These are phyloP conservation scores for Rhodotorula babjevae DNA, from an alignment of 768 basidiomycete genomes.

Conservation along the genomic window DNA sequence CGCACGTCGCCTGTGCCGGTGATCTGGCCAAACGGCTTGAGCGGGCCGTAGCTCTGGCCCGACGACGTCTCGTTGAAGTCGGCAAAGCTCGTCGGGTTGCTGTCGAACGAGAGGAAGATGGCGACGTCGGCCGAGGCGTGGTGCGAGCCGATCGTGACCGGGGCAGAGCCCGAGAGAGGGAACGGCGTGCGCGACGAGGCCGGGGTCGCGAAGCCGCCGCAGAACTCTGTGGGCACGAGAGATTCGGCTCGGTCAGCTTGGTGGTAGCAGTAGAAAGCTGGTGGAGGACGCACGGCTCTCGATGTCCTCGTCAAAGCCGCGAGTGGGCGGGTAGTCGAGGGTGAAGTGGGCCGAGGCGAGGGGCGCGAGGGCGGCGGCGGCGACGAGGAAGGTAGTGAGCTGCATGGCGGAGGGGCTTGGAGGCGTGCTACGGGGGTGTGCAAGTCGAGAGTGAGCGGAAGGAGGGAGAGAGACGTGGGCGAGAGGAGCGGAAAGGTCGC, in stretches of 20 bases:
- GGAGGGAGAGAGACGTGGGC: too few relatives aligned
- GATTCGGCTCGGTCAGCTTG: background rate
- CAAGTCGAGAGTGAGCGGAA: too few relatives aligned
- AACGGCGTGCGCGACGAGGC: constrained; percentile 62
- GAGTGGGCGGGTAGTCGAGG: constrained; percentile 66
- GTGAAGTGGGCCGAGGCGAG: constrained; percentile 70
- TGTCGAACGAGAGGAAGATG: constrained; percentile 49
- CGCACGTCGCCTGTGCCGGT: constrained; percentile 55
- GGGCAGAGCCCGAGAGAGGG: constrained; percentile 58
- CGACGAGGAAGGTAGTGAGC: constrained; percentile 34
- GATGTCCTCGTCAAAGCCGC: constrained; percentile 62
- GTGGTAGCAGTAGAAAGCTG: background rate
- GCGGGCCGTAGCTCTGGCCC: constrained; percentile 53
- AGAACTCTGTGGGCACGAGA: background rate
- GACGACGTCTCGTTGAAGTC: constrained; percentile 56
- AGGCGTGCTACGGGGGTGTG: too few relatives aligned
- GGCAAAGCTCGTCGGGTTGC: constrained; percentile 61
- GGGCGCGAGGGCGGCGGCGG: constrained; percentile 50
- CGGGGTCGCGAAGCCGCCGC: constrained; percentile 62
- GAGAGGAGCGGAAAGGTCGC: too few relatives aligned
- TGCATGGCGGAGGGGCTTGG: too few relatives aligned
- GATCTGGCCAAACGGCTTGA: constrained; percentile 45
- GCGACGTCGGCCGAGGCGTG: constrained; percentile 63
- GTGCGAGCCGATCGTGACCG: constrained; percentile 63
- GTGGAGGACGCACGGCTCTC: constrained; percentile 59